Conservation (phyloP, 2,329 filamentous ascomycete species). For the Leptosphaerulina australis region DNA sequence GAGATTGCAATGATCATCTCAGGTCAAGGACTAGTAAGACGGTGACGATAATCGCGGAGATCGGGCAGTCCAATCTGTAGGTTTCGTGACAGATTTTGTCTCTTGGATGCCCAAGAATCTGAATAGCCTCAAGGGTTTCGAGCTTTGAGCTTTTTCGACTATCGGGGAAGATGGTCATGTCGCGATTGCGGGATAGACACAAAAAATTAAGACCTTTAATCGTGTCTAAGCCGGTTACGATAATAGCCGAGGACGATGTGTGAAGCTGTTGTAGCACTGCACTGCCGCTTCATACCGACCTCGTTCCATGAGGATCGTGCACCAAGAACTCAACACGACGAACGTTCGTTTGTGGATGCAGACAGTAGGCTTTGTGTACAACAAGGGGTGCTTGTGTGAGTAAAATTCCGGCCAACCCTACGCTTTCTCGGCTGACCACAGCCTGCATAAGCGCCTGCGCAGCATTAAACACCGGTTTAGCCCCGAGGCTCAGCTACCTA, state of each 20-base stretch:
- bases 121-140: no score
- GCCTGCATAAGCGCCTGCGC: constrained; percentile 16
- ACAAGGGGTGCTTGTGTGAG: not conserved
- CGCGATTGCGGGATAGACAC: not conserved
- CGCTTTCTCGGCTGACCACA: not conserved
- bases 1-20: no score
- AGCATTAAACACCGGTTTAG: not conserved
- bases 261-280: not conserved
- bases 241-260: not conserved
- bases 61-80: no score
- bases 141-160: no score
- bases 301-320: no score
- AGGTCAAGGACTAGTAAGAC: no score
- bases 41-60: no score
- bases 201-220: not conserved
- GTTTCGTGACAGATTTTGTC: no score
- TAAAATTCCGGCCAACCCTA: not conserved
- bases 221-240: no score
- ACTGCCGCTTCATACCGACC: not conserved
- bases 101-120: no score
- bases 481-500: constrained; percentile 1
- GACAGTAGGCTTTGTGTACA: not conserved
- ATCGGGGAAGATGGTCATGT: no score
- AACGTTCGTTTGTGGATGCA: not conserved
- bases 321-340: not conserved